Conservation (phyloP, 352 stramenopile genomes). For the Phytophthora sp. region DNA sequence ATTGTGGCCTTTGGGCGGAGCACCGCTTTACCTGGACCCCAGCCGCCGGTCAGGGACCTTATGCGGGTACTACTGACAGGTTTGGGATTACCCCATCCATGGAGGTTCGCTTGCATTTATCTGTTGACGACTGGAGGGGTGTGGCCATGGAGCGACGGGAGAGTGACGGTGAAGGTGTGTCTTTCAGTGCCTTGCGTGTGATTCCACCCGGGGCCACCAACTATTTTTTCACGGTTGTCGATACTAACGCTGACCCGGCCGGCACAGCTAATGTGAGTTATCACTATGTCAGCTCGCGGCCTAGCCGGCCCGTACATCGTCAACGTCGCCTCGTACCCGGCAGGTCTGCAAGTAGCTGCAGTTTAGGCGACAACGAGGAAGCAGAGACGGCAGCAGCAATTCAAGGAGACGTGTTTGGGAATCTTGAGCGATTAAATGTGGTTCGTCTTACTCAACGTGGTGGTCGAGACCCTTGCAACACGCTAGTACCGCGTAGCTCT, state of each 20-base stretch:
- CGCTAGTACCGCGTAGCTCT: conserved; percentile 60
- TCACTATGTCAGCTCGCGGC: conserved; percentile 48
- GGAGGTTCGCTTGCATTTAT: conserved; percentile 64
- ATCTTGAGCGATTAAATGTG: conserved; percentile 57
- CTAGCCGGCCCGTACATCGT: conserved; percentile 25
- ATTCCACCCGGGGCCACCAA: conserved; percentile 75
- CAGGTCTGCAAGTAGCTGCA: not conserved
- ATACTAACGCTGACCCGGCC: conserved; percentile 26
- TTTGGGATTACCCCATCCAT: conserved; percentile 46
- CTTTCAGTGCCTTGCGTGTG: conserved; percentile 63
- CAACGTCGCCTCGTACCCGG: conserved; percentile 15
- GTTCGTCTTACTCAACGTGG: conserved; percentile 58
- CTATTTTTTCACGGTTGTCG: conserved; percentile 73
- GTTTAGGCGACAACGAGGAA: conserved; percentile 18
- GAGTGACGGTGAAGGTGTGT: conserved; percentile 35
- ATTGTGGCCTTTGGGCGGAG: conserved; percentile 77
- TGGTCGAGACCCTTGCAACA: conserved; percentile 74
- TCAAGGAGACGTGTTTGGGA: conserved; percentile 30
- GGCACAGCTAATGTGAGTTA: conserved; percentile 32
- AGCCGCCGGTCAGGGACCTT: conserved; percentile 37
- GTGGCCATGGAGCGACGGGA: conserved; percentile 66
- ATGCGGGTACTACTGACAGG: conserved; percentile 31
- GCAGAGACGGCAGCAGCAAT: conserved; percentile 1
- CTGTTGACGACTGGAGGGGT: conserved; percentile 73
- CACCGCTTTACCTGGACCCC: conserved; percentile 78